Base-by-base conservation (phyloP, 345 rosid genomes). In the Gossypium anomalum region DNA sequence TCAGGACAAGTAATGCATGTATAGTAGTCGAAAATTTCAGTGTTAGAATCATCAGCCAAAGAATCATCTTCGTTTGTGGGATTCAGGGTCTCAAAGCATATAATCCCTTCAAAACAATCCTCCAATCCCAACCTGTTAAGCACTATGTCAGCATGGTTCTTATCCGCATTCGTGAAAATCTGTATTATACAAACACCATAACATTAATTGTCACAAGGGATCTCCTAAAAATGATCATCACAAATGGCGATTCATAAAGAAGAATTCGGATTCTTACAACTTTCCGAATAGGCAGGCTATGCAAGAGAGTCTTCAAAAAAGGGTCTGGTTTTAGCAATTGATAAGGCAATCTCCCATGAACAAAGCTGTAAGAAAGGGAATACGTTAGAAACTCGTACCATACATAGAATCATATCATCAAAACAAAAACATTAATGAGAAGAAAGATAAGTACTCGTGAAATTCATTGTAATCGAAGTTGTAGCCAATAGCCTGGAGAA, bases 331-430 rank as follows among this genome's bases (percentile, higher is more conserved):
- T 93, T 69, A 95, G 78, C 77, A 87, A 64, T 58, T 77, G 10
- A 61, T 95, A 93, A 1, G 99, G 99, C 76, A 95, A 81, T 82
- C 88, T 89, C 72, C 98, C 99, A 77, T 95, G 99, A 80, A 95
- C 98, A 77, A 80, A 89, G 73, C 98, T 95, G 92, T 38, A 55
- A 66, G 49, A 77, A 49, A 19, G 76, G 2, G 49, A 47, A 53
- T 17, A 15, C 67, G 10, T 53, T 23, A 79, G 23, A 45, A 27
- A 6, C 23, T 0, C 4, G 52, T 47, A 25, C 23, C 45, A 66
- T 15, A 16, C 1, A 44, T 14, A 19, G 13, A 20, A 23, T 8
- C 29, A 58, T 45, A 44, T 38, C 41, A 69, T 27, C 11, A 4
- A 22, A 9, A 22, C 52, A 16, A 65, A 51, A 25, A 38, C n/a